These are phyloP conservation scores for Anthracocystis walkeri DNA, from an alignment of 1,284 basidiomycete species.

Conservation along the genomic window DNA sequence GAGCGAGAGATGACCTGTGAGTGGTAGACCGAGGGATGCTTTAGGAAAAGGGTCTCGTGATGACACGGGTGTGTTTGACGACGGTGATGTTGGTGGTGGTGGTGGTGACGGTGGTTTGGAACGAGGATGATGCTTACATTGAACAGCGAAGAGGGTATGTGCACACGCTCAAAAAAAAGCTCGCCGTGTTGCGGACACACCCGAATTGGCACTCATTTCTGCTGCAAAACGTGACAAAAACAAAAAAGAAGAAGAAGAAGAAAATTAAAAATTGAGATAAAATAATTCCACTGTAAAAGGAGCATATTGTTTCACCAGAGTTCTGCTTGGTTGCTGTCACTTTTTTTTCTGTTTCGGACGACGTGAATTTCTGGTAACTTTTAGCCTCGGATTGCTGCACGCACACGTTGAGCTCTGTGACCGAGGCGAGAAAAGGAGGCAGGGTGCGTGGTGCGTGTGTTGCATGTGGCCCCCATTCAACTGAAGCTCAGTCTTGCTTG, in stretches of 20 bases:
- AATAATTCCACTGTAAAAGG: not conserved
- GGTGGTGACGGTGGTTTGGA: constrained; percentile 19
- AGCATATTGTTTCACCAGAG: too few relatives aligned
- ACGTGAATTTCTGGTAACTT: not conserved
- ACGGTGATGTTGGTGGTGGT: not conserved
- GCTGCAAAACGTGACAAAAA: constrained; percentile 7
- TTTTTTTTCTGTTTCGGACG: not conserved
- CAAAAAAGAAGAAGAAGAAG: not conserved
- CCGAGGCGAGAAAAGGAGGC: not conserved
- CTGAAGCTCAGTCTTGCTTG: too few relatives aligned
- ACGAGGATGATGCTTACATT: not conserved
- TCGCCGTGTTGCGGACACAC: not conserved
- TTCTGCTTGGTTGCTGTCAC: not conserved
- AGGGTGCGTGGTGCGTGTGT: not conserved
- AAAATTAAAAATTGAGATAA: not conserved
- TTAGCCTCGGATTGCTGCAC: not conserved
- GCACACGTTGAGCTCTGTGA: too few relatives aligned
- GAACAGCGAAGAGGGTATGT: not conserved
- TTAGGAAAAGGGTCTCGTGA: not conserved
- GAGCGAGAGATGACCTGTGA: not conserved
- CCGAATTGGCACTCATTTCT: not conserved
- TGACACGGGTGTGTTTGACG: not conserved
- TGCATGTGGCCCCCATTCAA: too few relatives aligned
- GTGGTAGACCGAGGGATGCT: constrained; percentile 5
- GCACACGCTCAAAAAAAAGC: too few relatives aligned